Evolutionary conservation across 2,329 filamentous ascomycete genomes (phyloP).

Genomic region (Botrytis pseudocinerea): DNA sequence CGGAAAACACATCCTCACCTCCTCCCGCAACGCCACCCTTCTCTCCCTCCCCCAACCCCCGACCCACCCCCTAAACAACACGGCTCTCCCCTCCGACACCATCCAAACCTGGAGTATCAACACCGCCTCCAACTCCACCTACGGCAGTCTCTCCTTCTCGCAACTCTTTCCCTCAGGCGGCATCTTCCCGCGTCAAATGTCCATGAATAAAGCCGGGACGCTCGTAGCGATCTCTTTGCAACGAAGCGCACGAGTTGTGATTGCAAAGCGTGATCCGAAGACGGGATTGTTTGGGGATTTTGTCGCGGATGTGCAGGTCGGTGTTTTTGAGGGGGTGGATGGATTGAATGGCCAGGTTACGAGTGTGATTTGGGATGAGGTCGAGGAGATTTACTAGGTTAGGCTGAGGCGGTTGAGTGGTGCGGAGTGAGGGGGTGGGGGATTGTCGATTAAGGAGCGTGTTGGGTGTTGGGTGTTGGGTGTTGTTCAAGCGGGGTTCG

Average conservation of each 20-base stretch:
- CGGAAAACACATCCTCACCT: constrained; percentile 63
- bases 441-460: background rate
- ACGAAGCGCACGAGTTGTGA: constrained; percentile 44
- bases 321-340: background rate
- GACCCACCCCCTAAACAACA: constrained; percentile 42
- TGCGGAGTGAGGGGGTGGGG: background rate
- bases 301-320: constrained; percentile 31
- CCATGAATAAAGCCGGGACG: constrained; percentile 48
- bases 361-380: constrained; percentile 39
- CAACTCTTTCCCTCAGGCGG: constrained; percentile 50
- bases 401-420: background rate
- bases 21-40: constrained; percentile 63
- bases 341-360: constrained; percentile 34
- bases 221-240: constrained; percentile 50
- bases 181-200: constrained; percentile 49
- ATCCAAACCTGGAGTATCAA: constrained; percentile 63
- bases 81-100: constrained; percentile 58
- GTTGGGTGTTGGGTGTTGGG: background rate
- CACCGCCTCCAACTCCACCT: constrained; percentile 46
- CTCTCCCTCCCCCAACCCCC: constrained; percentile 53
- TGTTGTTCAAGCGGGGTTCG: background rate
- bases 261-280: constrained; percentile 45
- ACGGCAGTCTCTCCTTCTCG: constrained; percentile 45
- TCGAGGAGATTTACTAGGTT: background rate
- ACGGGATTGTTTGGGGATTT: constrained; percentile 45